Percentiles rank a stretch among this genome's conserved stretches.
Conservation (phyloP, 371 early-diverging fungal genomes). For the Chytridiales sp. region DNA sequence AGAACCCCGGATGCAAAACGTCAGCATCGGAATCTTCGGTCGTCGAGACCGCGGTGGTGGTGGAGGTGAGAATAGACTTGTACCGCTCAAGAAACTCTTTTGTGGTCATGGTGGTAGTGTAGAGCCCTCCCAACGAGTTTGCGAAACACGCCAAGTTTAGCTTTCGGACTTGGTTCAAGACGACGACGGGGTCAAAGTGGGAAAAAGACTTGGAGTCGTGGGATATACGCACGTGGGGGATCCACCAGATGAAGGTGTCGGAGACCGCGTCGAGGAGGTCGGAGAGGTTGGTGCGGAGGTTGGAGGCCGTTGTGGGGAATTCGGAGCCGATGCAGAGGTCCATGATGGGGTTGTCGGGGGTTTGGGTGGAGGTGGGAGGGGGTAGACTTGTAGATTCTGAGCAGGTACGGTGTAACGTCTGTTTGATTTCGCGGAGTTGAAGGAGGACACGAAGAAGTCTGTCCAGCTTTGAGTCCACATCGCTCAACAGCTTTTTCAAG, state of each 20-base stretch:
- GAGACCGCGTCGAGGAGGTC: slow-evolving; percentile 69
- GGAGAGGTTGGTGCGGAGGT: background rate
- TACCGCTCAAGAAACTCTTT: slow-evolving; percentile 3
- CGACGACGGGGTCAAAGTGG: background rate
- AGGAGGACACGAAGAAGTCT: too few relatives aligned
- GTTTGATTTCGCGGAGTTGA: too few relatives aligned
- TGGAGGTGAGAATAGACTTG: too few relatives aligned
- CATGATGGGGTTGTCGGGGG: background rate
- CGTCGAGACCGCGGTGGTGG: too few relatives aligned
- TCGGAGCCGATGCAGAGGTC: background rate
- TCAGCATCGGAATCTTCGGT: too few relatives aligned
- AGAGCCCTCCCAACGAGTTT: slow-evolving; percentile 2
- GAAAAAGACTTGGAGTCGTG: slow-evolving; percentile 37
- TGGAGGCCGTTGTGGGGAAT: too few relatives aligned
- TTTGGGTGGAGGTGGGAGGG: too few relatives aligned
- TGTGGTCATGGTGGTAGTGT: background rate
- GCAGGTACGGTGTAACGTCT: too few relatives aligned
- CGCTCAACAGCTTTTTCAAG: too few relatives aligned
- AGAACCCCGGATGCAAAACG: too few relatives aligned
- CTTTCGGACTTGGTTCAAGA: slow-evolving; percentile 4
- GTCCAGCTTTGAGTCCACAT: too few relatives aligned
- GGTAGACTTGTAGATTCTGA: too few relatives aligned
- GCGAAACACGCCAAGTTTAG: background rate
- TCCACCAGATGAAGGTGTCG: slow-evolving; percentile 79
- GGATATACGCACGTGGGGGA: slow-evolving; percentile 77